Base-by-base conservation (phyloP, 805 yeast genomes). In the Zygosaccharomyces kombuchaensis region DNA sequence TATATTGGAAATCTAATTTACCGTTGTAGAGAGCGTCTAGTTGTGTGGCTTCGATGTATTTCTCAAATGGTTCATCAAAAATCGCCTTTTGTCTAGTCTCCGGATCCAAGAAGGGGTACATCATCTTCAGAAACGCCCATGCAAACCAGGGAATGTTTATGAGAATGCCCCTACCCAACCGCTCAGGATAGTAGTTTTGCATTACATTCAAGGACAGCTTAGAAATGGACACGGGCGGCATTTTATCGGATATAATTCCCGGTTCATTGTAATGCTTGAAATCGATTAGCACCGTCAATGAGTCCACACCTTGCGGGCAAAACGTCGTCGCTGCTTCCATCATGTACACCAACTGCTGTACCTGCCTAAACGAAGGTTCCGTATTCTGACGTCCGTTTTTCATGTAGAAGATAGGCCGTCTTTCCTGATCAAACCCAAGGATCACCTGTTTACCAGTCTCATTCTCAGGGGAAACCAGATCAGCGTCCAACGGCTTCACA, bases 231-330 rank as follows among this genome's bases (percentile, higher is more conserved):
- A 73, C 57, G 2, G 80, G 78, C 2, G 80, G 82, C 66, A 73
- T 59, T 62, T 75, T 62, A 40, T 65, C 65, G n/a, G 60, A 54
- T 12, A 62, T 56, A 12, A 65, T 56, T 7, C 69, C 70, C 1
- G 65, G 62, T 17, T 59, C 67, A 31, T 59, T 65, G 37, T 63
- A 65, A 12, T 75, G 71, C 51, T 77, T 75, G 60, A 78, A 78
- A 59, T 78, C 83, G 32, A 77, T 77, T 45, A 78, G 63, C 16
- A 78, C 68, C 6, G 82, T 78, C 26, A 78, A 60, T 2, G 77
- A 70, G 43, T 78, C 82, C 40, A 76, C 81, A 29, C 82, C 82
- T 36, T 78, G 78, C 4, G 82, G 82, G 74, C 76, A 74, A 58
- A 68, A 67, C 35, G 73, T 70, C 5, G 75, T 75, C 8, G 77